Conservation (phyloP, 2,329 filamentous ascomycete species). For the Colletotrichum sidae region DNA sequence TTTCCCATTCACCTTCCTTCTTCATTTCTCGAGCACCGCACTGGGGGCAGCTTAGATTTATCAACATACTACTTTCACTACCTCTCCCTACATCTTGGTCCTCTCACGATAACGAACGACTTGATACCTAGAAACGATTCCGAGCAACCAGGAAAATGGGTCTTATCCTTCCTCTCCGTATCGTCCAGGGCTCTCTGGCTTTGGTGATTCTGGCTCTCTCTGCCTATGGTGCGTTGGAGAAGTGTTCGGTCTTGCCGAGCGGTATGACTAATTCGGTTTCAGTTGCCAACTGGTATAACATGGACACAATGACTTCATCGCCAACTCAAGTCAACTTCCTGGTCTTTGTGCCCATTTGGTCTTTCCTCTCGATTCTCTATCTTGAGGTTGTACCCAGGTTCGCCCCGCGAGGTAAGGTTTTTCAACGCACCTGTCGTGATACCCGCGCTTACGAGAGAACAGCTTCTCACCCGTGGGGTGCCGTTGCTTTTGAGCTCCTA, state of each 20-base stretch:
- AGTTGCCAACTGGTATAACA: slow-evolving; percentile 72
- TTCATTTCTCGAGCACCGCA: slow-evolving; percentile 36
- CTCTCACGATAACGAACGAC: slow-evolving; percentile 28
- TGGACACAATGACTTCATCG: slow-evolving; percentile 64
- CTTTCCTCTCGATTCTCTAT: slow-evolving; percentile 65
- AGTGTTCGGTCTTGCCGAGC: not conserved
- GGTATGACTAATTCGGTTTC: slow-evolving; percentile 35
- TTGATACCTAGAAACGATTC: too few species aligned
- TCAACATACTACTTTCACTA: slow-evolving; percentile 24
- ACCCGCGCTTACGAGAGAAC: slow-evolving; percentile 3
- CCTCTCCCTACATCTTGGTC: not conserved
- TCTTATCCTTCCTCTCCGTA: slow-evolving; percentile 57
- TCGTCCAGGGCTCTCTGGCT: slow-evolving; percentile 58
- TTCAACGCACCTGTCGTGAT: too few species aligned
- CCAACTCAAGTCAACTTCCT: slow-evolving; percentile 70
- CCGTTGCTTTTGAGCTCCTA: slow-evolving; percentile 60
- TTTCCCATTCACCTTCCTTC: slow-evolving; percentile 9
- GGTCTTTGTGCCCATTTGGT: slow-evolving; percentile 65
- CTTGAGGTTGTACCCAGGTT: slow-evolving; percentile 63
- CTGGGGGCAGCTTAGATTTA: slow-evolving; percentile 36
- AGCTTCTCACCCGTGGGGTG: slow-evolving; percentile 61
- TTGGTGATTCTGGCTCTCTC: slow-evolving; percentile 61
- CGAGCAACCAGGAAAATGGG: slow-evolving; percentile 49
- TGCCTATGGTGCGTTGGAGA: slow-evolving; percentile 57
- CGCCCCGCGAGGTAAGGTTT: slow-evolving; percentile 51